A percentile compares a stretch with the other conserved stretches of the same genome.
Conservation (phyloP, 441 rosid species). For the Euphorbia celastroides region DNA sequence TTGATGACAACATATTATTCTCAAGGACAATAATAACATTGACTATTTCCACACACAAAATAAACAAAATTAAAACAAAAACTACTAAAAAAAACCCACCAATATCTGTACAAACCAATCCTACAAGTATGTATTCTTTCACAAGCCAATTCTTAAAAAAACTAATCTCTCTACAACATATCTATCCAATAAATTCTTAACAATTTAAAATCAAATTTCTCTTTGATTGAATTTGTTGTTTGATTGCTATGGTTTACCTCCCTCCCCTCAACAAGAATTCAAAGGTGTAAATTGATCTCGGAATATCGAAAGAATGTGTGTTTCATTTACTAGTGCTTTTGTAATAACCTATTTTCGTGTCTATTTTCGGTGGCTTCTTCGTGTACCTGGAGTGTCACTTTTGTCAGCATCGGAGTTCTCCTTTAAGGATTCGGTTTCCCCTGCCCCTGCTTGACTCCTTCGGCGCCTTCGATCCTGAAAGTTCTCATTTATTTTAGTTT, state of each 20-base stretch:
- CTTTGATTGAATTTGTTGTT: background rate
- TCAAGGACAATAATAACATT: conserved; percentile 4
- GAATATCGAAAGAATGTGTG: conserved; percentile 21
- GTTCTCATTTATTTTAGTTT: background rate
- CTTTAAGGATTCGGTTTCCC: conserved; percentile 38
- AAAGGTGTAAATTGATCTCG: conserved; percentile 1
- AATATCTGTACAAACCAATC: conserved; percentile 32
- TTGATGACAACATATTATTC: conserved; percentile 4
- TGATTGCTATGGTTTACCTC: background rate
- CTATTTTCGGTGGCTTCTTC: conserved; percentile 23
- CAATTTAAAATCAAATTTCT: conserved; percentile 1
- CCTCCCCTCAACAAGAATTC: background rate
- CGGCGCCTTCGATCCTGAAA: conserved; percentile 71
- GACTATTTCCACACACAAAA: conserved; percentile 1
- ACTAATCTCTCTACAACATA: background rate
- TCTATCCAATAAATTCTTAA: background rate
- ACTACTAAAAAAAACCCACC: conserved; percentile 11
- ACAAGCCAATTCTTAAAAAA: conserved; percentile 15
- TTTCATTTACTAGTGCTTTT: conserved; percentile 12
- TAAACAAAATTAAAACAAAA: background rate
- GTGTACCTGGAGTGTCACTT: conserved; percentile 39
- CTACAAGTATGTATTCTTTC: conserved; percentile 14
- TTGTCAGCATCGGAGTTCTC: conserved; percentile 41
- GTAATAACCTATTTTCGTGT: conserved; percentile 13
- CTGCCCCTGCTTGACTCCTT: conserved; percentile 43